Conservation (phyloP, 805 yeast genomes). For the Starmerella floris region DNA sequence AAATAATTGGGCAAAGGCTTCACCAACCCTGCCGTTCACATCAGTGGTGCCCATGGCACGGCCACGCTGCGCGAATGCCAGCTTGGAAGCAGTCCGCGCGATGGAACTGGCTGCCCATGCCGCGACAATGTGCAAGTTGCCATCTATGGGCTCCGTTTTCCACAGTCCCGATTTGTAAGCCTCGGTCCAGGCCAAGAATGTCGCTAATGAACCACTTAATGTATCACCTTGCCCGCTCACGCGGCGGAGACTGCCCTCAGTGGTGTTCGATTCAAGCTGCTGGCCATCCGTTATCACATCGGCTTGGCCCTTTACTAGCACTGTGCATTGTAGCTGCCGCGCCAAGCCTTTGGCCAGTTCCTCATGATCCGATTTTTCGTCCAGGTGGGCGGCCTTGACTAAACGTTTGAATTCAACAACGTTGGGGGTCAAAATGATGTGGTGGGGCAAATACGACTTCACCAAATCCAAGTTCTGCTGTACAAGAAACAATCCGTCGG, state of each 20-base stretch:
- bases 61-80: conserved; percentile 53
- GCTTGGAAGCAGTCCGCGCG: conserved; percentile 49
- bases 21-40: conserved; percentile 53
- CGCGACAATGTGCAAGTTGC: conserved; percentile 34
- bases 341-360: conserved; percentile 35
- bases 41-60: conserved; percentile 80
- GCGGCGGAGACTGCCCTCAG: conserved; percentile 58
- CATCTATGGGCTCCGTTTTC: conserved; percentile 32
- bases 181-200: conserved; percentile 66
- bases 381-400: conserved; percentile 34
- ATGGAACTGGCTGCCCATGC: conserved; percentile 59
- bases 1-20: conserved; percentile 38
- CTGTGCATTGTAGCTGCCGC: conserved; percentile 38
- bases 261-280: conserved; percentile 32
- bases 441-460: conserved; percentile 37
- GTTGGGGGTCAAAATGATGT: conserved; percentile 78
- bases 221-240: conserved; percentile 98
- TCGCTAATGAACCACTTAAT: conserved; percentile 70
- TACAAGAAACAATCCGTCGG: conserved; percentile 69
- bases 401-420: conserved; percentile 69
- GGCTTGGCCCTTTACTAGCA: conserved; percentile 58
- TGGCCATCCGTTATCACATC: conserved; percentile 52
- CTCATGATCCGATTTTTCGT: conserved; percentile 9
- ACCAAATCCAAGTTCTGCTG: conserved; percentile 36
- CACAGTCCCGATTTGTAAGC: conserved; percentile 50